Evolutionary conservation across 1,284 basidiomycete species (phyloP), one percentile per base, ranked within the genome.

Genomic region (Tilletia indica): DNA sequence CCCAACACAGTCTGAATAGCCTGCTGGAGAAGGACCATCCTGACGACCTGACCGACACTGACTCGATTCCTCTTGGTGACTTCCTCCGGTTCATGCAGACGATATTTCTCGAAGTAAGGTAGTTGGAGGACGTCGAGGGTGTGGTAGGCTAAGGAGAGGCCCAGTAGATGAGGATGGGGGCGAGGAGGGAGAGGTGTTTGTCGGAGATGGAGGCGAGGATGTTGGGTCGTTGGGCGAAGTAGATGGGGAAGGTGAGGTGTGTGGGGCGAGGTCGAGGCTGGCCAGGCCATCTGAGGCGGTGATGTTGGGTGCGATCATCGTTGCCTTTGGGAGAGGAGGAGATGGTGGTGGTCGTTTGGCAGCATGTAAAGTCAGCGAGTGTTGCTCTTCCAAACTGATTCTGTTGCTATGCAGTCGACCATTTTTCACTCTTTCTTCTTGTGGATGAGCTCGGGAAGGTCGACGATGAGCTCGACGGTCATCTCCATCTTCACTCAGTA

Each of bases 161-260:
- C 96, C 97, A 99, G 87, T 99, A 98, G n/a, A 90, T 89, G 72
- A 91, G 72, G 73, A 97, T 82, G 1, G 96, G 95, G 0, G 90
- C 88, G 3, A 89, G 87, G 69, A 97, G 87, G 3, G 92, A 89
- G 54, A 95, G 86, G 75, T 89, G 80, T 72, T 90, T 88, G 87
- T 98, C 96, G 1, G 91, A 88, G 70, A 94, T 79, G 68, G 87
- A 86, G 9, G 89, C 85, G 8, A 93, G 71, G 70, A 94, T 82
- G 12, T 88, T 85, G 16, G 87, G 86, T 8, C 87, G 86, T 11
- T 87, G 82, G 2, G 87, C 85, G 78, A 90, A 89, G 86, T 93
- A 82, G 63, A 78, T 72, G 8, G 81, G 81, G 45, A 21, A 25
- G 67, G 9, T 31, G n/a, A 54, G 16, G 36, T 39, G 42, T 8